phyloP scores from a whole-genome alignment of 139 green algal species.

The Chlorella sp. region DNA sequence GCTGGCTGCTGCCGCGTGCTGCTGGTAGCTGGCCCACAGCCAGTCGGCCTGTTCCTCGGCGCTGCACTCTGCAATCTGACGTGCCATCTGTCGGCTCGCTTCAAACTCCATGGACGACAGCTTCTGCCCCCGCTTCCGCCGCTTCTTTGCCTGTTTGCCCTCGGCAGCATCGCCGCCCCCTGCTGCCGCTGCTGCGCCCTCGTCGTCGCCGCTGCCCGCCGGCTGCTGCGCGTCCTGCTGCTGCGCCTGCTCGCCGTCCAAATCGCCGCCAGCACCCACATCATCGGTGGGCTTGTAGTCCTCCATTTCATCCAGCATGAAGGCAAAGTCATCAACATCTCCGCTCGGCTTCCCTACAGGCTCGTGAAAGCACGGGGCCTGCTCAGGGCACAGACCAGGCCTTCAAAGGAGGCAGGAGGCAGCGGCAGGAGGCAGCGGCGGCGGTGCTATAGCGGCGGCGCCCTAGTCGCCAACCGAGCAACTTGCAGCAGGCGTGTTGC shows the following conservation, averaged over 20 bases:
- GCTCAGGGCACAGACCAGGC: neutral
- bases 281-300: neutral
- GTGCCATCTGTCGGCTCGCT: slow-evolving; percentile 7
- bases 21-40: slow-evolving; percentile 35
- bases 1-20: slow-evolving; percentile 22
- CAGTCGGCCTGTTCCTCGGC: slow-evolving; percentile 39
- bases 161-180: neutral
- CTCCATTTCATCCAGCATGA: slow-evolving; percentile 6
- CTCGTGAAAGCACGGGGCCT: neutral
- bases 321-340: slow-evolving; percentile 20
- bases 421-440: neutral
- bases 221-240: neutral
- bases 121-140: slow-evolving; percentile 15
- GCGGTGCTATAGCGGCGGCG: neutral
- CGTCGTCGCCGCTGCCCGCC: neutral
- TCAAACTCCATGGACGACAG: slow-evolving; percentile 43
- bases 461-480: too few species aligned
- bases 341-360: neutral
- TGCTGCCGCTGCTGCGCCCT: neutral
- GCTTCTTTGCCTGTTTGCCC: neutral
- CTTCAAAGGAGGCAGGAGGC: neutral
- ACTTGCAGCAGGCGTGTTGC: neutral
- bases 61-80: slow-evolving; percentile 14
- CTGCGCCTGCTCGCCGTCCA: neutral
- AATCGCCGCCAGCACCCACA: too few species aligned